A percentile compares a stretch with the other conserved stretches of the same genome.
These are phyloP conservation scores for Pythium diclinum DNA, from an alignment of 352 stramenopile species.

Conservation along the genomic window DNA sequence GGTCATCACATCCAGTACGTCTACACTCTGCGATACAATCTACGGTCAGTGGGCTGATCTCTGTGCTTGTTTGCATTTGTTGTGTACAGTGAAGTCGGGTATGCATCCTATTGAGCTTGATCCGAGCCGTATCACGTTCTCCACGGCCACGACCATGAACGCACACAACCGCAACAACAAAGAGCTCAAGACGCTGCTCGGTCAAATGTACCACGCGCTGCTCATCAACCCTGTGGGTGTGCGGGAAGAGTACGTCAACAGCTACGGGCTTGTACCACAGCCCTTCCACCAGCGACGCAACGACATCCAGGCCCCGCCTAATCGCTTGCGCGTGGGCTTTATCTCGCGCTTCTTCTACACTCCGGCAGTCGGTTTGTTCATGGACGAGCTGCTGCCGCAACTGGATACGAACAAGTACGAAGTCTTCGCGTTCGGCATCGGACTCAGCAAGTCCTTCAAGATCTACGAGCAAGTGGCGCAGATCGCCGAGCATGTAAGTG, in stretches of 20 bases:
- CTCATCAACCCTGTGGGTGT: constrained; percentile 39
- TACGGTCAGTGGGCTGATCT: background rate
- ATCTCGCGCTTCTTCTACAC: constrained; percentile 63
- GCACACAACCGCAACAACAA: constrained; percentile 71
- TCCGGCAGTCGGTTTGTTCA: constrained; percentile 46
- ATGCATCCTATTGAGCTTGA: constrained; percentile 45
- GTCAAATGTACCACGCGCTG: constrained; percentile 48
- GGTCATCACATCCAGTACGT: constrained; percentile 40
- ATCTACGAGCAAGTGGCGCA: constrained; percentile 39
- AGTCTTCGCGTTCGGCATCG: constrained; percentile 62
- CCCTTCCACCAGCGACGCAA: constrained; percentile 26
- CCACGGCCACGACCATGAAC: constrained; percentile 53
- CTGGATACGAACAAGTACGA: constrained; percentile 65
- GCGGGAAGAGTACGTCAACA: constrained; percentile 39
- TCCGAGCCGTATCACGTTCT: constrained; percentile 51
- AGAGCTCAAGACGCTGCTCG: constrained; percentile 50
- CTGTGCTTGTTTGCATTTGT: background rate
- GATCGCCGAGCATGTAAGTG: constrained; percentile 49
- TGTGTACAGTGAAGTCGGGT: constrained; percentile 20
- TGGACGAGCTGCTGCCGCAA: constrained; percentile 58
- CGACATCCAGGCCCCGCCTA: background rate
- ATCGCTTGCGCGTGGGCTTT: constrained; percentile 48
- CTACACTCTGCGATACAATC: too few species aligned
- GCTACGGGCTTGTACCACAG: constrained; percentile 45
- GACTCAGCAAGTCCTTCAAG: constrained; percentile 56